These are phyloP conservation scores for Cryphonectria parasitica DNA, from an alignment of 2,329 filamentous ascomycete genomes.

Conservation along the genomic window DNA sequence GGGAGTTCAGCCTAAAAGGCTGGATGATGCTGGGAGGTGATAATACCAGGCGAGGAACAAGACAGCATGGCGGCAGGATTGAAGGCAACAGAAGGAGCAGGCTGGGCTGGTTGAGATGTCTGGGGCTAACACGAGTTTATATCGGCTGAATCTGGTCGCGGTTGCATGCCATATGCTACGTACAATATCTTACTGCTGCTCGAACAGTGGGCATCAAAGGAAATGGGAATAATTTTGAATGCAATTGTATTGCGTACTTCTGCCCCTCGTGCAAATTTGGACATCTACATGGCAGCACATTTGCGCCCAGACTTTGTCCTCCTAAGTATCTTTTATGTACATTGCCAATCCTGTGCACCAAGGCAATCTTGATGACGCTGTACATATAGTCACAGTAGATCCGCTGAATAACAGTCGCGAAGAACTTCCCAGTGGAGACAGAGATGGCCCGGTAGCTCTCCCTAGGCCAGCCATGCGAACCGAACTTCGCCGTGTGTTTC, in stretches of 20 bases:
- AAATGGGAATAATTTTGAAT: not conserved
- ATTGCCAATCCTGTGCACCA: not conserved
- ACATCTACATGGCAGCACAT: not conserved
- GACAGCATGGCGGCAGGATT: not conserved
- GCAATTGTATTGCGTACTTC: not conserved
- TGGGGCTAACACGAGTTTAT: not conserved
- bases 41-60: not conserved
- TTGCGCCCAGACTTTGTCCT: not conserved
- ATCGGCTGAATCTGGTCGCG: not conserved
- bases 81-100: constrained; percentile 11
- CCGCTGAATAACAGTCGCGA: not conserved
- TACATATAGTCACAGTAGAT: not conserved
- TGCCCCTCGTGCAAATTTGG: not conserved
- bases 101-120: not conserved
- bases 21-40: not conserved
- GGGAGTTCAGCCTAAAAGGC: constrained; percentile 48
- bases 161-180: not conserved
- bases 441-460: not conserved
- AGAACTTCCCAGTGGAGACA: not conserved
- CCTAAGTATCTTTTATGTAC: not conserved
- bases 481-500: not conserved
- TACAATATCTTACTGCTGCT: not conserved
- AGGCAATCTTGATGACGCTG: not conserved
- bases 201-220: not conserved
- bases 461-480: not conserved